Conservation (phyloP, 495 filamentous ascomycete genomes). For the Stereocaulon alpinum region DNA sequence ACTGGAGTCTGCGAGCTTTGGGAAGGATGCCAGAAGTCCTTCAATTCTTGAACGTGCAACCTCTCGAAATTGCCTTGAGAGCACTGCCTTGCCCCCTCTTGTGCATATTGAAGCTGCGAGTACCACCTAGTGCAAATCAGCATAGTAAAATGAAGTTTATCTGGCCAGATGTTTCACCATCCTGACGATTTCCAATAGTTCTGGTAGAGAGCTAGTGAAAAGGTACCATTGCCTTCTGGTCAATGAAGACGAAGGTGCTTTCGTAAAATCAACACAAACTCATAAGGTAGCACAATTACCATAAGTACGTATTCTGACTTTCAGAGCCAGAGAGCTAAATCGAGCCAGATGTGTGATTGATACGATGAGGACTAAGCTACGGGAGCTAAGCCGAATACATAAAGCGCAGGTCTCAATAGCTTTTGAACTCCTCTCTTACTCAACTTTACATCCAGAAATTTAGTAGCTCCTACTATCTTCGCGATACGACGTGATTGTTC, state of each 20-base stretch:
- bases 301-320: not conserved
- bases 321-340: no score
- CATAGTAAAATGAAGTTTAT: not conserved
- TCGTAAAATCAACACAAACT: not conserved
- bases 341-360: not conserved
- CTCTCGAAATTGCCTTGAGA: constrained; percentile 93
- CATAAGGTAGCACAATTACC: not conserved
- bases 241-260: not conserved
- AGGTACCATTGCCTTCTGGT: not conserved
- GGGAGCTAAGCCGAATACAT: not conserved
- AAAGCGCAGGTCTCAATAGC: not conserved
- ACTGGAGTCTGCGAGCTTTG: constrained; percentile 87
- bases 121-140: constrained; percentile 56
- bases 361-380: not conserved
- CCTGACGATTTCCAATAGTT: not conserved
- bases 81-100: constrained; percentile 90
- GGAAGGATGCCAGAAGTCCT: constrained; percentile 89
- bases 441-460: not conserved
- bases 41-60: constrained; percentile 94
- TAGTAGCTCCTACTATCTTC: not conserved
- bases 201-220: not conserved
- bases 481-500: not conserved
- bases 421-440: no score
- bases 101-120: constrained; percentile 98
- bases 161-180: constrained; percentile 1